Evolutionary conservation across 2,329 filamentous ascomycete species (phyloP).

Genomic region (Aaosphaeria pasadenensis): DNA sequence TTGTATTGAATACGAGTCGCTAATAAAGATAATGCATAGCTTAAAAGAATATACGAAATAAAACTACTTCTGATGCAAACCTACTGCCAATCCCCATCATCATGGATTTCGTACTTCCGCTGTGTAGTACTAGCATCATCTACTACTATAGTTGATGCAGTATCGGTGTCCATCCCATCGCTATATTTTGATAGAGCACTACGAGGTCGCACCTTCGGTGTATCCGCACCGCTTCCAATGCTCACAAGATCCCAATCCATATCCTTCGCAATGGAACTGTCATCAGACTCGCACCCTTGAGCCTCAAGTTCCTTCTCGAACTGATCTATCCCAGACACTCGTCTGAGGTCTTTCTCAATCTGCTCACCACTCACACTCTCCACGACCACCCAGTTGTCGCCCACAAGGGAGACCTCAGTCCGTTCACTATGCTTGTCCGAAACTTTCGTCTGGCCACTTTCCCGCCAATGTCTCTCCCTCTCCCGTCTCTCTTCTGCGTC

Average conservation of each 20-base stretch:
- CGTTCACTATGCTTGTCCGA: too few relatives aligned
- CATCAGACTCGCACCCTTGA: neutral
- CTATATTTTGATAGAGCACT: slow-evolving; percentile 1
- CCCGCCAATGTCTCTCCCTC: neutral
- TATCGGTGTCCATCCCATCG: slow-evolving; percentile 6
- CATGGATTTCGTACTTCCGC: too few relatives aligned
- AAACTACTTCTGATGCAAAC: too few relatives aligned
- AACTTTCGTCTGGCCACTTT: neutral
- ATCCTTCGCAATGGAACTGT: slow-evolving; percentile 1
- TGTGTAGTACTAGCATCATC: slow-evolving; percentile 1
- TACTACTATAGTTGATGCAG: slow-evolving; percentile 9
- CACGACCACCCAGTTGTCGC: too few relatives aligned
- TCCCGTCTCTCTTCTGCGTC: neutral
- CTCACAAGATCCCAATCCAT: slow-evolving; percentile 11
- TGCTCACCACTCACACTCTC: neutral
- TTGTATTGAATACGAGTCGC: too few relatives aligned
- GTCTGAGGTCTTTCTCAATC: slow-evolving; percentile 5
- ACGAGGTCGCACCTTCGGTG: neutral
- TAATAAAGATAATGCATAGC: too few relatives aligned
- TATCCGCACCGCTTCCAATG: slow-evolving; percentile 5
- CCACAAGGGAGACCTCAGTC: too few relatives aligned
- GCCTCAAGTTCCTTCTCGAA: slow-evolving; percentile 11
- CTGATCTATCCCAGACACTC: slow-evolving; percentile 6
- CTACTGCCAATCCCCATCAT: too few relatives aligned
- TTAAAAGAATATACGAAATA: too few relatives aligned